These are phyloP conservation scores for Ziziphus jujuba DNA, from an alignment of 306 rosid genomes.

Conservation along the genomic window DNA sequence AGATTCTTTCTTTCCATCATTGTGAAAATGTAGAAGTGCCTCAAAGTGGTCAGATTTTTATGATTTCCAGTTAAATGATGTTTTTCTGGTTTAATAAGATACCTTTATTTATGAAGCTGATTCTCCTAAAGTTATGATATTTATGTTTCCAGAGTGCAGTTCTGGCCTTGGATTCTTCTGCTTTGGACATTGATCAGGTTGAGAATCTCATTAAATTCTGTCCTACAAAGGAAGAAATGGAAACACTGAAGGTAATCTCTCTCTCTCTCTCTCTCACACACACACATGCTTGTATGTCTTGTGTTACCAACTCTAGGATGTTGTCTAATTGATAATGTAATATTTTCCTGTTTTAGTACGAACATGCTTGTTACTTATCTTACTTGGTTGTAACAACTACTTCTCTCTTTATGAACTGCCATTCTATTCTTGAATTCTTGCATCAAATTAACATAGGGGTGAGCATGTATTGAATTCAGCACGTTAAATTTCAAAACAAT, in stretches of 20 bases:
- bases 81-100: background rate
- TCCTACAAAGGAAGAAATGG: slow-evolving; percentile 98
- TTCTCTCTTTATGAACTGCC: background rate
- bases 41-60: background rate
- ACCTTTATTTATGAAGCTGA: background rate
- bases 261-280: slow-evolving; percentile 2
- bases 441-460: no score
- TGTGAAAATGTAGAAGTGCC: slow-evolving; percentile 3
- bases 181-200: slow-evolving; percentile 77
- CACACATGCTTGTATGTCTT: background rate
- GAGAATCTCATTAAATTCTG: slow-evolving; percentile 97
- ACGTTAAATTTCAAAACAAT: no score
- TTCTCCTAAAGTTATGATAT: background rate
- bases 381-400: background rate
- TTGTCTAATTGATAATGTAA: background rate
- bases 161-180: slow-evolving; percentile 63
- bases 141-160: slow-evolving; percentile 44
- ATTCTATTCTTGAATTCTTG: no score
- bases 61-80: background rate
- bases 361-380: background rate
- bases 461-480: no score
- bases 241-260: slow-evolving; percentile 67
- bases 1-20: slow-evolving; percentile 1
- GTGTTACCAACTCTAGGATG: background rate
- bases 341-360: background rate